Base-by-base conservation (phyloP, 2,329 filamentous ascomycete species). In the Aspergillus sp. region DNA sequence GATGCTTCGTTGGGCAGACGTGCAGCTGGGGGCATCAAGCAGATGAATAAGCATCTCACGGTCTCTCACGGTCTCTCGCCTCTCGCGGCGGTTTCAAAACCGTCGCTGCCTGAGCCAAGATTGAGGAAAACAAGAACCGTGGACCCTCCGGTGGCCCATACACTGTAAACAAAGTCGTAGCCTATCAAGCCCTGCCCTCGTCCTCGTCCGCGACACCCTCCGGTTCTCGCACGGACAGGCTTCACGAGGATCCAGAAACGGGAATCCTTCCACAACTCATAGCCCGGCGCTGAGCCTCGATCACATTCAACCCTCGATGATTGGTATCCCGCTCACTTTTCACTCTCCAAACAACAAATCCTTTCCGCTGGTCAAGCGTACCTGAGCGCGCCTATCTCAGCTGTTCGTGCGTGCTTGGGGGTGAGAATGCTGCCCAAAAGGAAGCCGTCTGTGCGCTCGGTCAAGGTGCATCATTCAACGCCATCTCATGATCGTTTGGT, bases 1-100 rank as follows among this genome's bases (percentile, higher is more conserved):
- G 72, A 69, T 71, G 72, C 71, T 73, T 70, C 62, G 64, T 71
- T 71, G 69, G 69, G 69, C 69, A 71, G 68, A 70, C 69, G 57
- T 71, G 68, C 69, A 70, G 64, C 60, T 60, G 47, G 59, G 57
- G 57, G 59, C 51, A 56, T 59, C 56, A 52, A 48, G 37, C 40
- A 52, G 59, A 62, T 61, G 59, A 64, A 56, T 59, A 62, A 64
- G 58, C 57, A 59, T 24, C 53, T 20, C 13, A 7, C 15, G 45
- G 34, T 37, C 34, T n/a, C 34, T 13, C 34, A 13, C 27, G 3
- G 27, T 30, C 8, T 30, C 27, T 30, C 8, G 27, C 27, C 27
- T 30, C 27, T 30, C 27, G 27, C 9, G 8, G 27, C 27, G 27
- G 27, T 30, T 30, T 30, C 27, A 30, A 47, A 19, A 47, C 45